Percentiles rank a stretch among this genome's conserved stretches.
Evolutionary conservation across 345 rosid species (phyloP).

Genomic region (Conringia planisiliqua): DNA sequence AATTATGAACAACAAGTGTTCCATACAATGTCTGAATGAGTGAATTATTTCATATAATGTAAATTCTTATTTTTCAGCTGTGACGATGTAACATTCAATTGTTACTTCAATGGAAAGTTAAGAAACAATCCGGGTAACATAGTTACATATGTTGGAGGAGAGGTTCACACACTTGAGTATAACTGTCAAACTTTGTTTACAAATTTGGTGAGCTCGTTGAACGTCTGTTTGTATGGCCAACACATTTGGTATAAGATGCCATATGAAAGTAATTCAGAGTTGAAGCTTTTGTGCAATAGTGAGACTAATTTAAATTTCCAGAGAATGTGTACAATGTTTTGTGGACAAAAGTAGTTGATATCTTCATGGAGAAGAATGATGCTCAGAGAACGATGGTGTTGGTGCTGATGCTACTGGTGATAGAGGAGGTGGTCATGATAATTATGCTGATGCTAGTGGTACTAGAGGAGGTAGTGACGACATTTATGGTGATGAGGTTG

Average conservation of each 20-base stretch:
- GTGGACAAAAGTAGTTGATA: background rate
- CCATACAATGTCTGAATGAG: too few species aligned
- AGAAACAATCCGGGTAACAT: background rate
- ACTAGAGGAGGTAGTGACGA: too few species aligned
- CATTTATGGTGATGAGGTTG: background rate
- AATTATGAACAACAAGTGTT: too few species aligned
- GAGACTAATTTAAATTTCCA: background rate
- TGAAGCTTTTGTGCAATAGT: background rate
- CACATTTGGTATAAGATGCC: background rate
- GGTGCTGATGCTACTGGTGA: background rate
- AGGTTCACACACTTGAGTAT: background rate
- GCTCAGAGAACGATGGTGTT: background rate
- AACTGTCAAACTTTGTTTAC: background rate
- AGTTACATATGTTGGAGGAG: background rate
- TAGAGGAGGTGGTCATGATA: background rate
- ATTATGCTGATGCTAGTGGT: background rate
- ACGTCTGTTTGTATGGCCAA: background rate
- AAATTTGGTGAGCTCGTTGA: background rate
- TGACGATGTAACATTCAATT: background rate
- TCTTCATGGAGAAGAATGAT: background rate
- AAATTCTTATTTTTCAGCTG: background rate
- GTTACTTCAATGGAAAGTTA: background rate
- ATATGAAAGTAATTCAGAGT: background rate
- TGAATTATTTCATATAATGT: too few species aligned
- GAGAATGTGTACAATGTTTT: background rate